Evolutionary conservation across 805 yeast genomes (phyloP), one percentile per base, ranked within the genome.

Genomic region (Sugiyamaella smithiae): DNA sequence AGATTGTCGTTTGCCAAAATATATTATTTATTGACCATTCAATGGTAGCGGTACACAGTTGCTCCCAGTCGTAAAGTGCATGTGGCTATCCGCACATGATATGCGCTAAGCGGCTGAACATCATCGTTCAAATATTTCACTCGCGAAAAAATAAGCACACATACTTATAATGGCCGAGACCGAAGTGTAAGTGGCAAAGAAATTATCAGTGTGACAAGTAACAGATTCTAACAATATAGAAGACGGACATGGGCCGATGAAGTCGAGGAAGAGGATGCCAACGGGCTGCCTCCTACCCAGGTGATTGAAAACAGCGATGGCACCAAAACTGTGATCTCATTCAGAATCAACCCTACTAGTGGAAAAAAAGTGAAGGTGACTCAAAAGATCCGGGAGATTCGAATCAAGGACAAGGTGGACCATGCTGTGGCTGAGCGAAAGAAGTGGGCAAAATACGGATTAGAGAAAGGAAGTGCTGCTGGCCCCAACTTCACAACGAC

Each of bases 401-500:
- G 76, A 58, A 87, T 84, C 33, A 83, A 80, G 62, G 96, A 88
- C 67, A 79, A 76, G 55, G 97, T 89, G 36, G 87, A 88, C 67
- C 89, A 86, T 43, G 75, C 77, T 37, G 88, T 91, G 52, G 97
- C 97, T n/a, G 76, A 73, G 50, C 85, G 98, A 69, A 84, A 83
- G 67, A 79, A 80, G 57, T 93, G 97, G 98, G 66, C 71, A 53
- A 88, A 88, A 68, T 93, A 82, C 67, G 99, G 98, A 49, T 81
- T 76, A 48, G 97, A 90, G 64, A 77, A 72, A 59, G 75, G 73
- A 53, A 73, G 81, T 23, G 78, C 85, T 2, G 80, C 89, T 20
- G 97, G 97, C 3, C 97, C 97, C 48, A 93, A 88, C 69, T 75
- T 82, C 50, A 79, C 85, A 62, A 88, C 96, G 45, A 90, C 98